These are phyloP conservation scores for Colletotrichum cereale DNA, from an alignment of 2,329 filamentous ascomycete species.

Conservation along the genomic window DNA sequence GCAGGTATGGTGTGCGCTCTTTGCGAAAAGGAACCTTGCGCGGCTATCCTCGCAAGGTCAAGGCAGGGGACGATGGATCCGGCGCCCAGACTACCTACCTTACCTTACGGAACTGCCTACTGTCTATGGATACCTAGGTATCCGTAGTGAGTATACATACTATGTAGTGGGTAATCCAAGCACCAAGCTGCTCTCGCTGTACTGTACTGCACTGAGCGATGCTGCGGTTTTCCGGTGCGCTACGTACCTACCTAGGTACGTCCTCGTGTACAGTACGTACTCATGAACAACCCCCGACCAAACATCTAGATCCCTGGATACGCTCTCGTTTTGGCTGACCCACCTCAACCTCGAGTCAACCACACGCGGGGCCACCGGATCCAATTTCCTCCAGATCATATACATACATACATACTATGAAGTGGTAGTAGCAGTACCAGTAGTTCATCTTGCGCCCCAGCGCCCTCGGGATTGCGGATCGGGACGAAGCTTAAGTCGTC, in stretches of 20 bases:
- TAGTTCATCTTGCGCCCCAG: slow-evolving; percentile 1
- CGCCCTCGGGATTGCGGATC: neutral
- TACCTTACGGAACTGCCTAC: no score
- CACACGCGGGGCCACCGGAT: neutral
- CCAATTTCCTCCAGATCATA: slow-evolving; percentile 18
- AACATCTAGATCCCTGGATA: neutral
- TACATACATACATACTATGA: no score
- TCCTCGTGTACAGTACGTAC: neutral
- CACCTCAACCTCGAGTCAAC: neutral
- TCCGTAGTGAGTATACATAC: no score
- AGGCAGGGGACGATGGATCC: slow-evolving; percentile 5
- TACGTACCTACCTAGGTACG: neutral
- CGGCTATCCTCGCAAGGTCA: slow-evolving; percentile 10
- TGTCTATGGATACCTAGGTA: no score
- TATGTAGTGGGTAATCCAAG: no score
- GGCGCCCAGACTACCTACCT: neutral
- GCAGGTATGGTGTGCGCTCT: neutral
- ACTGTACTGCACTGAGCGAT: neutral
- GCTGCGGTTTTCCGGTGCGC: neutral
- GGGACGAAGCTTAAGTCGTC: slow-evolving; percentile 14
- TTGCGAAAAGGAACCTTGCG: slow-evolving; percentile 1
- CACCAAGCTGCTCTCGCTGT: slow-evolving; percentile 1
- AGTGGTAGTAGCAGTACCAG: neutral
- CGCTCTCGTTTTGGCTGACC: neutral
- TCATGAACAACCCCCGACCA: no score